Evolutionary conservation across 352 stramenopile genomes (phyloP), one percentile per base, ranked within the genome.

Genomic region (Peronospora farinosa): DNA sequence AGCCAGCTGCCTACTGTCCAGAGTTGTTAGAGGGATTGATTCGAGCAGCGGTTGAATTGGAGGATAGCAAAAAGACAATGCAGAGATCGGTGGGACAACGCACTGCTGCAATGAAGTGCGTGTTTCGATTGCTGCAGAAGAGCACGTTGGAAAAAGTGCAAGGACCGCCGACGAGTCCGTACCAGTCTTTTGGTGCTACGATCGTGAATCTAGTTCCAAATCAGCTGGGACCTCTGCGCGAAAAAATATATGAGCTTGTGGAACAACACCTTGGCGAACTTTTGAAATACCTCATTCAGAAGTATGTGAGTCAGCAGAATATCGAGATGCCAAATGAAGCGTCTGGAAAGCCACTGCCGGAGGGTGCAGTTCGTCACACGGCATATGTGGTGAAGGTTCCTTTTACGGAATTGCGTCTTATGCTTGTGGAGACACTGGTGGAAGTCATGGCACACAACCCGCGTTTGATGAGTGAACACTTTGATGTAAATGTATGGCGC

Each of bases 401-500:
- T 21, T 96, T 96, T 63, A 95, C 86, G 11, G 81, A 94, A 55
- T 81, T 95, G 54, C 85, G 86, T 6, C 72, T 95, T 0, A 84
- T 77, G 48, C 63, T 96, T 19, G 75, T 96, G 12, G 79, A 92
- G 31, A 54, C 88, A 27, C 58, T 96, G n/a, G 81, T 95, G 25
- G 84, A 92, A 58, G 69, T 93, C 21, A 71, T 93, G 27, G 67
- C 87, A 35, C 72, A 90, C 47, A 91, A 95, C 51, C 81, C 83
- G 13, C 63, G 50, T 31, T 65, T 74, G 33, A 69, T 93, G 43
- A 75, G 70, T 33, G 68, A 84, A 25, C 65, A 80, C 47, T 88
- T 96, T 49, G 70, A 89, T 48, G 67, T 60, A n/a, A 69, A 91
- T 38, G 77, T 95, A 7, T 96, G 87, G 87, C 79, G 81, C 32